Base-by-base conservation (phyloP, 1,139 yeast genomes). In the Pichia sp. region DNA sequence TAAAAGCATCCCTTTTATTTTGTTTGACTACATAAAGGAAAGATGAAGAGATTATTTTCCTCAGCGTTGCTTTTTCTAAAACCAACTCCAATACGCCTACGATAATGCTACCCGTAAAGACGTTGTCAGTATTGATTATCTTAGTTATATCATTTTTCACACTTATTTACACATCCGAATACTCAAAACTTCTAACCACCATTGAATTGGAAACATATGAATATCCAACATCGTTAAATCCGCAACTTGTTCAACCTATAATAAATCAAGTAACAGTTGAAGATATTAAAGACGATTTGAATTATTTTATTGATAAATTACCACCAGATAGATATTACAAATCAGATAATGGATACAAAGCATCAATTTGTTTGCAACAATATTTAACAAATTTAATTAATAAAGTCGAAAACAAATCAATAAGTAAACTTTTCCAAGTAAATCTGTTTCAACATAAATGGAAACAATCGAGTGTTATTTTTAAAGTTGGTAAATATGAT, bases 291-390 rank as follows among this genome's bases (percentile, higher is more conserved):
- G 19, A 21, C 1, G 35, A 42, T 14, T 23, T 54, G 23, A 22
- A 8, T 6, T 20, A 22, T 4, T 38, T 53, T 8, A 42, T 48
- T 5, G 20, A 28, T 5, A 31, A 37, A 7, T 87, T 49, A 9
- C 52, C 84, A 59, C 76, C 67, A 61, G 80, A 89, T n/a, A 72
- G 97, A 46, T 85, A 83, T 59, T 88, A 86, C 64, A 82, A 83
- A 62, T 74, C 87, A 1, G 71, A 73, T 22, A 58, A 72, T 20
- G 98, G 97, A 0, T 64, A 68, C 10, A 75, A 82, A 49, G 78
- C 91, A 55, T 80, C 95, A 11, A 56, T 70, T 41, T 86, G 95
- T 93, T 67, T 89, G 42, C 68, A 66, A 47, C 66, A 68, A 10
- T 68, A 71, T 47, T 64, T 87, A 27, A 41, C 60, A 10, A 68